Conservation (phyloP, 805 yeast species). For the Barnettozyma sucrosica region DNA sequence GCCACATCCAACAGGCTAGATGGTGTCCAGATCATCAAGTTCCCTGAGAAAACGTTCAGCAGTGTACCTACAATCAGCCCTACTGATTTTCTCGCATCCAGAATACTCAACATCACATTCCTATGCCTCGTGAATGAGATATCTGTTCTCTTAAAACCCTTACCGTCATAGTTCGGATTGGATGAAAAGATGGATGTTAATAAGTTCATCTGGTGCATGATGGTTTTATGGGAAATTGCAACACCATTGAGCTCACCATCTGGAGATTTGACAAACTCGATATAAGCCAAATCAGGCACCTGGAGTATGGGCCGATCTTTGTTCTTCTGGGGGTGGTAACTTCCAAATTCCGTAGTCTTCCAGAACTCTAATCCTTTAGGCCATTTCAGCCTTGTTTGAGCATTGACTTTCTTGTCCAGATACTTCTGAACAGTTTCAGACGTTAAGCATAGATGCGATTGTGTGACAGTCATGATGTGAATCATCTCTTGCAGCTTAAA, state of each 20-base stretch:
- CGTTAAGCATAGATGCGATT: constrained; percentile 69
- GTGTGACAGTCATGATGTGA: constrained; percentile 66
- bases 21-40: constrained; percentile 73
- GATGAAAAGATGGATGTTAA: constrained; percentile 65
- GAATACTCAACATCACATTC: constrained; percentile 54
- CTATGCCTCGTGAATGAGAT: constrained; percentile 41
- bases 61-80: constrained; percentile 81
- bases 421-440: constrained; percentile 75
- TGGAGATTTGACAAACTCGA: constrained; percentile 86
- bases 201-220: constrained; percentile 82
- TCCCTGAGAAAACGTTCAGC: constrained; percentile 81
- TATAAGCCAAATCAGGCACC: constrained; percentile 83
- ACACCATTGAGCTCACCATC: constrained; percentile 91
- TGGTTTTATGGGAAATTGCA: constrained; percentile 83
- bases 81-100: constrained; percentile 72
- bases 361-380: constrained; percentile 70
- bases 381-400: constrained; percentile 50
- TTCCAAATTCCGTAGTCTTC: constrained; percentile 85
- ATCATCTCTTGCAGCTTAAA: constrained; percentile 63
- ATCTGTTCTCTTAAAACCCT: constrained; percentile 46
- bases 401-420: constrained; percentile 54
- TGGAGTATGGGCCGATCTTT: constrained; percentile 59
- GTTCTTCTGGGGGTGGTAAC: constrained; percentile 53
- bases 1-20: constrained; percentile 67
- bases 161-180: constrained; percentile 42